Base-by-base conservation (phyloP, 805 yeast species). In the Candida vartiovaarae region DNA sequence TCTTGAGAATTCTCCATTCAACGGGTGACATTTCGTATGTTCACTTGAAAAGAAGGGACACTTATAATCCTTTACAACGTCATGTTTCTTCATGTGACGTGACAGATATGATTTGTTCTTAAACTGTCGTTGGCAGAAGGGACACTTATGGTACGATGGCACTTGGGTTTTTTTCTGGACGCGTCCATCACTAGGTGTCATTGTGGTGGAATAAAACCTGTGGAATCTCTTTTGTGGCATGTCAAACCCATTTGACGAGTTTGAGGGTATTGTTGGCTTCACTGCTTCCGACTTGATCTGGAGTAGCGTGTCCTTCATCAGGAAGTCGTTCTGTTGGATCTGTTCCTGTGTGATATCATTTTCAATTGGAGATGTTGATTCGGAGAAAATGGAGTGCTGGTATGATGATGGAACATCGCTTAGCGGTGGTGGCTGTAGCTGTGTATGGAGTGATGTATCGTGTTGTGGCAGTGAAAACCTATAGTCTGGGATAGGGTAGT, bases 81-180 rank as follows among this genome's bases (percentile, higher is more conserved):
- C 82, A 59, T 86, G 95, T 60, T 86, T 86, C 66, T 85, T 84
- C 64, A 84, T 62, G 62, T 87, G 95, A 49, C 95, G 76, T 0
- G 95, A 84, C 45, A 86, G 68, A 59, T 87, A 87, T 5, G 95
- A 91, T 58, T 82, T 82, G 41, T 85, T 82, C 48, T 79, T 74
- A 66, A 87, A 87, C 36, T 70, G 71, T 2, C 93, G 79, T 39
- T 72, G 71, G 64, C 95, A 87, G 49, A 76, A 72, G 6, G 80
- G 74, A 65, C 95, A 86, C 44, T 59, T 58, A 54, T 57, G 60
- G 20, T 53, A 52, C 3, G 41, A 24, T 11, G 41, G 36, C 3
- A 11, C 34, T 10, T 4, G 5, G 9, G 27, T 11, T 23, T 20
- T 23, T 15, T n/a, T 33, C 7, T 15, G 20, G 7, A 26, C 30